phyloP scores from a whole-genome alignment of 805 yeast species.

The Hermanozyma aechmeae region DNA sequence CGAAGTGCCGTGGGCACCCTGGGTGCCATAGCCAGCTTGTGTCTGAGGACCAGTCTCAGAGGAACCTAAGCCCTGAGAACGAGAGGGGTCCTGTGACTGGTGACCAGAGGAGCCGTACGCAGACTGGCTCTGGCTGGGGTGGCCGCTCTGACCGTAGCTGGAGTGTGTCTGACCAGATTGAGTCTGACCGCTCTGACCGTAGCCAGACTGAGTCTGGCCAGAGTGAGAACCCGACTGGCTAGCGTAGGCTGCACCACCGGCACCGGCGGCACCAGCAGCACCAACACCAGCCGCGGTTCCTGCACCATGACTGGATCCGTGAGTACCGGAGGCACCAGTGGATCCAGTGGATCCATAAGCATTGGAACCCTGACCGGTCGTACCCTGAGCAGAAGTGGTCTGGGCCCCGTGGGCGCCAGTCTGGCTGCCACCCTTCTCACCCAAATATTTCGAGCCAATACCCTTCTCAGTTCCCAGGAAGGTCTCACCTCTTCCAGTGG shows the following conservation, averaged over 20 bases:
- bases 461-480: conserved; percentile 16
- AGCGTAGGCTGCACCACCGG: conserved; percentile 1
- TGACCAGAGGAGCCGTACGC: conserved; percentile 6
- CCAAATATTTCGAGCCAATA: conserved; percentile 17
- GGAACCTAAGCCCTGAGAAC: too few species aligned
- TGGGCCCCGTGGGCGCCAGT: background rate
- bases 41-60: conserved; percentile 1
- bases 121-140: too few species aligned
- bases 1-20: conserved; percentile 2
- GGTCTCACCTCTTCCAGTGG: conserved; percentile 7
- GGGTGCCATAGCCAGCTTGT: conserved; percentile 2
- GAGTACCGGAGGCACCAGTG: conserved; percentile 1
- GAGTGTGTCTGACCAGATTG: background rate
- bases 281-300: conserved; percentile 5
- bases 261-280: conserved; percentile 2
- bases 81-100: too few species aligned
- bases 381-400: conserved; percentile 2
- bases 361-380: conserved; percentile 1
- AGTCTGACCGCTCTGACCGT: background rate
- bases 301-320: conserved; percentile 3
- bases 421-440: conserved; percentile 4
- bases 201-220: background rate
- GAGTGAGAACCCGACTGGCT: conserved; percentile 1
- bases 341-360: conserved; percentile 3
- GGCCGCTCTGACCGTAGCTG: background rate